A percentile compares a stretch with the other conserved stretches of the same genome.
These are phyloP conservation scores for Tricholoma bakamatsutake DNA, from an alignment of 768 basidiomycete genomes.

Conservation along the genomic window DNA sequence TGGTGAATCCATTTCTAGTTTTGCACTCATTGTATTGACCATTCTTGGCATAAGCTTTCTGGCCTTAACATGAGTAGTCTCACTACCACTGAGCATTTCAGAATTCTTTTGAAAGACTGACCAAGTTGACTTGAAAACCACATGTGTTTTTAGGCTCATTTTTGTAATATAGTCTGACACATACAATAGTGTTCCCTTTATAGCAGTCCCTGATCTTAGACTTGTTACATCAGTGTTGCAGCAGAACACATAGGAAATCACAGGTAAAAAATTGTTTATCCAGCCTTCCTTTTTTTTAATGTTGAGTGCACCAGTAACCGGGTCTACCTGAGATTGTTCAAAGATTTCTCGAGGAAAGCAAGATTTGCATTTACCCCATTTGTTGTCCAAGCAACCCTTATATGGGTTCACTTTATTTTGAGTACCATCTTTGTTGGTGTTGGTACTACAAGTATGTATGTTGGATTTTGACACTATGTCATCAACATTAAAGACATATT, in stretches of 20 bases:
- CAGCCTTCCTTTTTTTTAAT: constrained; percentile 26
- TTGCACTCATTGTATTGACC: constrained; percentile 22
- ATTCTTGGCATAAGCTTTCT: constrained; percentile 20
- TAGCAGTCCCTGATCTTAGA: constrained; percentile 31
- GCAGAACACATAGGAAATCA: constrained; percentile 25
- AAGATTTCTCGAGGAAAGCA: constrained; percentile 28
- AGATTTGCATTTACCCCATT: constrained; percentile 23
- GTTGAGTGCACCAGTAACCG: constrained; percentile 20
- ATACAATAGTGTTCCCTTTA: constrained; percentile 34
- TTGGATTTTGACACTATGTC: constrained; percentile 25
- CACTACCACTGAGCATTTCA: constrained; percentile 12
- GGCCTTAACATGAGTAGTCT: constrained; percentile 11
- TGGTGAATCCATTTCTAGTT: constrained; percentile 26
- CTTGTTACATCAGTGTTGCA: constrained; percentile 35
- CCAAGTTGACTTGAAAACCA: constrained; percentile 27
- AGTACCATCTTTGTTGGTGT: constrained; percentile 9
- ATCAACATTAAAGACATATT: constrained; percentile 18
- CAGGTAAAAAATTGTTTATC: constrained; percentile 29
- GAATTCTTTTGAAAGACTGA: constrained; percentile 20
- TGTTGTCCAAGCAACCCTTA: constrained; percentile 21
- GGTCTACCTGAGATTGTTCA: constrained; percentile 17
- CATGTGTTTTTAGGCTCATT: constrained; percentile 28
- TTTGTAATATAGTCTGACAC: constrained; percentile 41
- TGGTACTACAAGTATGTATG: constrained; percentile 20
- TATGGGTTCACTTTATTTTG: constrained; percentile 1